phyloP scores from a whole-genome alignment of 2,329 filamentous ascomycete genomes.

The Penicillium capsulatum region DNA sequence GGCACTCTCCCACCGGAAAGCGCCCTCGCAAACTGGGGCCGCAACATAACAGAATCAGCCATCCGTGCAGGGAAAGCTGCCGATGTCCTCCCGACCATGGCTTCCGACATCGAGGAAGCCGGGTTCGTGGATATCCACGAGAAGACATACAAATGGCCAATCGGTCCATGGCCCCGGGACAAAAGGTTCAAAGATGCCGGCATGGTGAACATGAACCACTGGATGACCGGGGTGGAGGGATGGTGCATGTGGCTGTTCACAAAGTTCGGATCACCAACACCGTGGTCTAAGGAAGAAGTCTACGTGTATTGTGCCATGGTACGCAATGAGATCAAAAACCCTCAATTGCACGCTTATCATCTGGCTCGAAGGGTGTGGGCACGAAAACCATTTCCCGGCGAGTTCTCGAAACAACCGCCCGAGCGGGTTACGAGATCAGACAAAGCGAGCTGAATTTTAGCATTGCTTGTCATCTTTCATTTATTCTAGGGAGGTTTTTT shows the following conservation, averaged over 20 bases:
- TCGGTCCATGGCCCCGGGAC: constrained; percentile 32
- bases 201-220: constrained; percentile 25
- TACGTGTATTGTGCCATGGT: constrained; percentile 20
- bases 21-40: constrained; percentile 14
- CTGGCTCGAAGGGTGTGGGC: constrained; percentile 20
- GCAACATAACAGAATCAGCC: constrained; percentile 16
- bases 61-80: constrained; percentile 21
- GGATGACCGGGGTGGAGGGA: constrained; percentile 26
- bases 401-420: not conserved
- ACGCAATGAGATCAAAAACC: constrained; percentile 19
- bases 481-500: too few species aligned
- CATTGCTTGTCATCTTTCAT: too few species aligned
- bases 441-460: too few species aligned
- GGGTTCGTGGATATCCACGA: constrained; percentile 33
- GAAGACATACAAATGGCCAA: constrained; percentile 27
- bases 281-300: constrained; percentile 17
- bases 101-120: constrained; percentile 17
- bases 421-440: too few species aligned
- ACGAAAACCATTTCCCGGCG: constrained; percentile 9
- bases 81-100: constrained; percentile 23
- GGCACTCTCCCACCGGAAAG: constrained; percentile 14
- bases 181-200: constrained; percentile 40
- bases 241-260: constrained; percentile 28
- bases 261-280: constrained; percentile 20
- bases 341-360: constrained; percentile 18